These are phyloP conservation scores for Talaromyces verruculosus DNA, from an alignment of 2,329 filamentous ascomycete species.

Conservation along the genomic window DNA sequence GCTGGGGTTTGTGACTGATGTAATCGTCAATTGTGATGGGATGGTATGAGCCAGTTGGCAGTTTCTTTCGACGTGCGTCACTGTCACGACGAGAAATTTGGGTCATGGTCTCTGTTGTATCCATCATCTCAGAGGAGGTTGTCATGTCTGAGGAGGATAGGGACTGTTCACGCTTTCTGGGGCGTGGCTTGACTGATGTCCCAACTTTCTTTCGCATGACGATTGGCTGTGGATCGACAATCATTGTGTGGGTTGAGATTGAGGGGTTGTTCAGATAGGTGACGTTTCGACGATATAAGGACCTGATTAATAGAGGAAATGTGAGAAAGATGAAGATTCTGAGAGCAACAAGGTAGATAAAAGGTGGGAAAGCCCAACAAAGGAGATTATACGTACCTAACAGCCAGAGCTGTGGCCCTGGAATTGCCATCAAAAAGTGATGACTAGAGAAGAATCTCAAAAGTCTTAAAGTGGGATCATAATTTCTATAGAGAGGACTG, in stretches of 20 bases:
- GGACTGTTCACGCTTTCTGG: neutral
- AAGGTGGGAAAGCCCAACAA: neutral
- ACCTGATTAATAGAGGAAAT: neutral
- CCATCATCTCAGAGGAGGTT: neutral
- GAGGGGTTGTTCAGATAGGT: neutral
- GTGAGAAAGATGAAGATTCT: neutral
- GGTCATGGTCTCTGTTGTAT: neutral
- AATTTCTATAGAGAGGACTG: neutral
- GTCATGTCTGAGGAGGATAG: neutral
- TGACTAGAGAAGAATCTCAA: no score
- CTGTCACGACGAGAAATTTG: neutral
- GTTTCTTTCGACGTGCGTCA: neutral
- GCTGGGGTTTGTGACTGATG: neutral
- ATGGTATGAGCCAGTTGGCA: neutral
- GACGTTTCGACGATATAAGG: neutral
- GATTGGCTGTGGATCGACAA: neutral
- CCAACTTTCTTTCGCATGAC: neutral
- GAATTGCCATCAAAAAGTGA: neutral
- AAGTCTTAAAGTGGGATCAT: no score
- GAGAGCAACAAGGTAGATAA: neutral
- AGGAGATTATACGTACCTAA: neutral
- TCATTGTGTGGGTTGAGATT: neutral
- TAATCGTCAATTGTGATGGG: conserved; percentile 2
- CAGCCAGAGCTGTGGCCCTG: neutral
- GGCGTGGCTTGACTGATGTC: neutral